These are phyloP conservation scores for Botryotinia narcissicola DNA, from an alignment of 2,329 filamentous ascomycete genomes.

Conservation along the genomic window DNA sequence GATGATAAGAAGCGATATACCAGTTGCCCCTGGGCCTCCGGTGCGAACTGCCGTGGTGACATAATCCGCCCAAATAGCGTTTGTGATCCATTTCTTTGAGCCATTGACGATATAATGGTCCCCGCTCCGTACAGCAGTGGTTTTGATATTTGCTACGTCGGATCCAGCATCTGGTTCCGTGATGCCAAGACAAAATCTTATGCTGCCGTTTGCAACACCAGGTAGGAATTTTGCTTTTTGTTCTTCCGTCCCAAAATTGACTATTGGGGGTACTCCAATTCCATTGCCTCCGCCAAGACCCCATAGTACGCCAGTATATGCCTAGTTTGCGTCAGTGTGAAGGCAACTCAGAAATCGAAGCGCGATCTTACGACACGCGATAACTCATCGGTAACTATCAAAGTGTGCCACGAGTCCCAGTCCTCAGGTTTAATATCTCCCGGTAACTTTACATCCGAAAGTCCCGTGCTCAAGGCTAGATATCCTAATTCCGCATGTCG, in stretches of 20 bases:
- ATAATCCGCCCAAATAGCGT: slow-evolving; percentile 58
- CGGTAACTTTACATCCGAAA: slow-evolving; percentile 43
- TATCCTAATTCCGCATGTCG: slow-evolving; percentile 36
- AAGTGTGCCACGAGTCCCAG: slow-evolving; percentile 56
- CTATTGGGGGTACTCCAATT: slow-evolving; percentile 63
- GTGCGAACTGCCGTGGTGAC: slow-evolving; percentile 62
- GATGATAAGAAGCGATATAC: slow-evolving; percentile 58
- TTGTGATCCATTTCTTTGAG: slow-evolving; percentile 68
- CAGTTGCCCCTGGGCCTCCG: slow-evolving; percentile 50
- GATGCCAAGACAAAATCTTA: slow-evolving; percentile 62
- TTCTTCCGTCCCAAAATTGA: slow-evolving; percentile 58
- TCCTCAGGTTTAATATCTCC: slow-evolving; percentile 48
- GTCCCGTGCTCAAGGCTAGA: slow-evolving; percentile 40
- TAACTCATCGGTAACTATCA: slow-evolving; percentile 56
- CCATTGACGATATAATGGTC: slow-evolving; percentile 62
- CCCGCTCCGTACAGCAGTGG: slow-evolving; percentile 54
- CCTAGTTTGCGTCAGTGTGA: slow-evolving; percentile 30
- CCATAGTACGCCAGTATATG: slow-evolving; percentile 56
- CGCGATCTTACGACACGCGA: slow-evolving; percentile 43
- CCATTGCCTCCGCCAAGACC: slow-evolving; percentile 57
- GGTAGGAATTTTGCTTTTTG: slow-evolving; percentile 60
- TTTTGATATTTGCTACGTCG: slow-evolving; percentile 62
- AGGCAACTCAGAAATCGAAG: neutral
- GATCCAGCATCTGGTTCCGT: slow-evolving; percentile 63
- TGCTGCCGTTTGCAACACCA: slow-evolving; percentile 55